phyloP scores from a whole-genome alignment of 169 alveolate genomes.

The Neospora caninum region DNA sequence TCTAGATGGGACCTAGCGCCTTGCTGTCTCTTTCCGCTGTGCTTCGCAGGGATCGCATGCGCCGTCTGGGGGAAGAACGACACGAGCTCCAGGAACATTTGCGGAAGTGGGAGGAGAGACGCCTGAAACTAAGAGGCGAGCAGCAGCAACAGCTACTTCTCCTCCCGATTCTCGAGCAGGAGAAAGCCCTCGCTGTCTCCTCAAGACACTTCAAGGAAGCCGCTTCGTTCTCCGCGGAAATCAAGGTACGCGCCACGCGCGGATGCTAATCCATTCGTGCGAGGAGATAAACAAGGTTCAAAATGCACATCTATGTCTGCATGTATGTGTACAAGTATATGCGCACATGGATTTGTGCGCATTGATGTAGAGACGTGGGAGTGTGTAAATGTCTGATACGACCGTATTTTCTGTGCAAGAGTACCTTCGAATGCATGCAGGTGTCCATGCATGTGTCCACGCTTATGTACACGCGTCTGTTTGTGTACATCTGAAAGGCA shows the following conservation, averaged over 20 bases:
- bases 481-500: too few relatives aligned
- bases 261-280: not conserved
- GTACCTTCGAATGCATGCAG: too few relatives aligned
- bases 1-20: not conserved
- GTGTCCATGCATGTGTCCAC: too few relatives aligned
- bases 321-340: not conserved
- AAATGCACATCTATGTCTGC: not conserved
- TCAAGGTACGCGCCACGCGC: constrained; percentile 38
- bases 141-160: constrained; percentile 33
- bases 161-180: constrained; percentile 15
- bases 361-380: too few relatives aligned
- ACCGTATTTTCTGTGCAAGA: too few relatives aligned
- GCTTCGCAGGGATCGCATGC: not conserved
- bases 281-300: too few relatives aligned
- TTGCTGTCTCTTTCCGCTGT: not conserved
- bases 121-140: constrained; percentile 5
- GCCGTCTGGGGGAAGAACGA: not conserved
- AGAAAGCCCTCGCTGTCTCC: constrained; percentile 21
- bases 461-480: too few relatives aligned
- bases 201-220: constrained; percentile 35
- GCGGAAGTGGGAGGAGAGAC: not conserved
- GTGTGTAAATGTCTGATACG: too few relatives aligned
- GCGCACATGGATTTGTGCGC: too few relatives aligned
- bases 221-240: constrained; percentile 28
- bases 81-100: not conserved